Evolutionary conservation across 2,329 filamentous ascomycete species (phyloP), one percentile per base, ranked within the genome.

Genomic region (Meredithiella fracta): DNA sequence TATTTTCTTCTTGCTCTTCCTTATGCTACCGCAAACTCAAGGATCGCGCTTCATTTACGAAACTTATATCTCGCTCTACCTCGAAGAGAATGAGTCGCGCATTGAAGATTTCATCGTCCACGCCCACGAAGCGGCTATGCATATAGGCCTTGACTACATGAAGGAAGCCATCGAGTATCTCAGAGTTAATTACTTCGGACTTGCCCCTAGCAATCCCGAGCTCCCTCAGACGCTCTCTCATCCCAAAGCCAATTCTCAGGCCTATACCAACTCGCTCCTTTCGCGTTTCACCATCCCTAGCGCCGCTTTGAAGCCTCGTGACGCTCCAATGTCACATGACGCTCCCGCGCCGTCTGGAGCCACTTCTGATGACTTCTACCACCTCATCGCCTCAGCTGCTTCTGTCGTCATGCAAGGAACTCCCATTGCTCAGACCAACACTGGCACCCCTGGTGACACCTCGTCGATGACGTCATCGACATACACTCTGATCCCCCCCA

Each of bases 11-110:
- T 81, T 96, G 65, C 80, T 92, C 62, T 98, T 96, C 72, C 86
- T 98, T 60, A 89, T 97, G 64, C 80, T 95, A n/a, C 92, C 91
- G 0, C 91, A 94, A 68, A 92, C 88, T n/a, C 91, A 96, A 67
- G 92, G 92, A 67, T 89, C 90, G 57, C 85, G 85, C 59, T 72
- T 85, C 63, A 74, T 97, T 61, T 98, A 97, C 73, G 80, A 89
- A 65, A 77, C 81, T 60, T 82, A 92, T 67, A 75, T 97, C 59
- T 84, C 94, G 68, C 91, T 91, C 0, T 95, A 91, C 72, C 81
- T 98, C 52, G 75, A 81, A 64, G 78, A 89, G 59, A 91, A 98
- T 68, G 92, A 97, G 69, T 69, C 75, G 47, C 80, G 86, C 61
- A 97, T 98, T 68, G 92, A 98, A 65, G 80, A 87, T 60, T 83